Percentiles rank a stretch among this genome's conserved stretches.
Evolutionary conservation across 225 moss, liverwort and hornwort species (phyloP).

Genomic region (Ulota crispa): DNA sequence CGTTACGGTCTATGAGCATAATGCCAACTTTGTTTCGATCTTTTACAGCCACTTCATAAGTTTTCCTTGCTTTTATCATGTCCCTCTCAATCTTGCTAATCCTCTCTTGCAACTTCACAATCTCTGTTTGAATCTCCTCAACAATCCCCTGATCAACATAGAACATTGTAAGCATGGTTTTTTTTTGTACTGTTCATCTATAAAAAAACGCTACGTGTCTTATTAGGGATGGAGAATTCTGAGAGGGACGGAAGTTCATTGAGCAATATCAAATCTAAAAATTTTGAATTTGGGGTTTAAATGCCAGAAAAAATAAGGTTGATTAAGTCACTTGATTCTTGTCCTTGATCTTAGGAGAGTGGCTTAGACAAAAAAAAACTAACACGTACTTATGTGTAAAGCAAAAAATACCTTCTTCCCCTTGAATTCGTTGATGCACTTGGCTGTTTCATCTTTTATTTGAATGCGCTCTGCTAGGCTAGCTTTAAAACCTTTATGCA

Average conservation of each 20-base stretch:
- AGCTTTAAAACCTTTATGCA: constrained; percentile 33
- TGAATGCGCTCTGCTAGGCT: constrained; percentile 40
- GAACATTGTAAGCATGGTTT: neutral
- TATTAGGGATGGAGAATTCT: too few species aligned
- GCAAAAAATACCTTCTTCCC: constrained; percentile 45
- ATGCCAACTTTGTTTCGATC: constrained; percentile 70
- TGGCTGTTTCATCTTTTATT: constrained; percentile 56
- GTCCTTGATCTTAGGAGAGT: neutral
- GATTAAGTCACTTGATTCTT: neutral
- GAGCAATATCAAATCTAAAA: too few species aligned
- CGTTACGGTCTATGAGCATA: constrained; percentile 79
- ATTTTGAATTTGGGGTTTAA: too few species aligned
- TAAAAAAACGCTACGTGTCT: too few species aligned
- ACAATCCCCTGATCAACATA: constrained; percentile 29
- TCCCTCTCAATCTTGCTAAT: constrained; percentile 51
- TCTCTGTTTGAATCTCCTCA: constrained; percentile 47
- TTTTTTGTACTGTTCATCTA: too few species aligned
- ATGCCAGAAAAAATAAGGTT: too few species aligned
- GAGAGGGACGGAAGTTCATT: too few species aligned
- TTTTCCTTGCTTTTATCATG: constrained; percentile 54
- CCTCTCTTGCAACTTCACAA: constrained; percentile 55
- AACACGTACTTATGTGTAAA: neutral
- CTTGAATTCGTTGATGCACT: constrained; percentile 34
- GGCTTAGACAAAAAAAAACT: neutral
- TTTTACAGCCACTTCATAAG: constrained; percentile 60